These are phyloP conservation scores for Colletotrichum abscissum DNA, from an alignment of 2,329 filamentous ascomycete species.

Conservation along the genomic window DNA sequence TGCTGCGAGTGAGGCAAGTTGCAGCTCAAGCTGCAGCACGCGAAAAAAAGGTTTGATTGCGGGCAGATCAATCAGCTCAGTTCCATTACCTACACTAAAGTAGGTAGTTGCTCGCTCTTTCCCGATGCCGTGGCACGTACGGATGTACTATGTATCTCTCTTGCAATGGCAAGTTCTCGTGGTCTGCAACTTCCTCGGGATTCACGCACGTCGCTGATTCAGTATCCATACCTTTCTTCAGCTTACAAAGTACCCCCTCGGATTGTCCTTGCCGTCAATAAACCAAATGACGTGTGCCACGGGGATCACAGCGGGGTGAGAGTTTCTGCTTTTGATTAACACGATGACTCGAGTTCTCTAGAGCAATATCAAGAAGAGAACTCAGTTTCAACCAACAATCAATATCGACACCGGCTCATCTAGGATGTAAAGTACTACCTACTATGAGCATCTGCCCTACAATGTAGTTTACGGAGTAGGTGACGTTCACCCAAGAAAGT, in stretches of 20 bases:
- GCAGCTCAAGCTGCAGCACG: background rate
- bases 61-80: background rate
- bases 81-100: background rate
- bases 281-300: background rate
- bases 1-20: slow-evolving; percentile 23
- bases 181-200: background rate
- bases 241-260: background rate
- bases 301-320: background rate
- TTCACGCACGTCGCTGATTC: slow-evolving; percentile 11
- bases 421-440: background rate
- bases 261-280: background rate
- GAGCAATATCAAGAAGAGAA: background rate
- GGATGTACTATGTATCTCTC: background rate
- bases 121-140: background rate
- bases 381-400: background rate
- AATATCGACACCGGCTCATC: background rate
- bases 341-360: background rate
- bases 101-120: background rate
- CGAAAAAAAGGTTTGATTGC: background rate
- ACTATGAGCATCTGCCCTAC: background rate
- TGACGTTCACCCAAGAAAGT: background rate
- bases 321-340: background rate
- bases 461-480: too few species aligned
- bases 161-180: background rate
- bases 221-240: background rate